These are phyloP conservation scores for Camelina laxa DNA, from an alignment of 345 rosid genomes.

Conservation along the genomic window DNA sequence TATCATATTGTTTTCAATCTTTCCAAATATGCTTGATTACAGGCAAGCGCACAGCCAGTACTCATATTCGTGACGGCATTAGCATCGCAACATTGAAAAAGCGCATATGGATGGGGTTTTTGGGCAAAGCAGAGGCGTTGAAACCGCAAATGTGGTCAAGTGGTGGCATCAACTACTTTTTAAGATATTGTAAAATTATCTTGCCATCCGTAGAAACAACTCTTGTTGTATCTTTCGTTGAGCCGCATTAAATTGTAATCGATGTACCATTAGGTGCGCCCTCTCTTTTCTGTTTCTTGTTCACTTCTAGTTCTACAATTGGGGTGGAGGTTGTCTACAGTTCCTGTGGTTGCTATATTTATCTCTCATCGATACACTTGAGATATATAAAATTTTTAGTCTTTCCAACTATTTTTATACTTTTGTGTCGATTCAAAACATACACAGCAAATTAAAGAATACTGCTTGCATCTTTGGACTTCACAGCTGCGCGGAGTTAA, in stretches of 20 bases:
- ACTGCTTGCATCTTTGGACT: too few relatives aligned
- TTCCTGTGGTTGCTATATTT: too few relatives aligned
- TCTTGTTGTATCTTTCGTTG: slow-evolving; percentile 3
- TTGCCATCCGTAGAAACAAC: slow-evolving; percentile 15
- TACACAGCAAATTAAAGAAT: too few relatives aligned
- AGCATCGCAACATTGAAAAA: slow-evolving; percentile 76
- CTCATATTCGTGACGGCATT: slow-evolving; percentile 89
- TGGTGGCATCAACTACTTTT: slow-evolving; percentile 1
- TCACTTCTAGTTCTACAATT: too few relatives aligned
- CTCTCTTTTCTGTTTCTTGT: not conserved
- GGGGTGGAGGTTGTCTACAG: too few relatives aligned
- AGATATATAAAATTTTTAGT: too few relatives aligned
- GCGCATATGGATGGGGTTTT: not conserved
- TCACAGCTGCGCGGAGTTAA: too few relatives aligned
- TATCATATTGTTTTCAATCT: too few relatives aligned
- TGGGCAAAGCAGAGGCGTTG: not conserved
- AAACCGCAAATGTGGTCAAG: not conserved
- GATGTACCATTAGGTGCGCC: not conserved
- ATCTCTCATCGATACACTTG: too few relatives aligned
- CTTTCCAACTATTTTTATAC: too few relatives aligned
- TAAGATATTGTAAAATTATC: slow-evolving; percentile 19
- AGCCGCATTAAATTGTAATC: not conserved
- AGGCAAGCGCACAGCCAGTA: slow-evolving; percentile 98
- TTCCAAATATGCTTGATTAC: slow-evolving; percentile 40
- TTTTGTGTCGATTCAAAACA: too few relatives aligned